Conservation (phyloP, 345 rosid genomes). For the Gynandropsis gynandra region DNA sequence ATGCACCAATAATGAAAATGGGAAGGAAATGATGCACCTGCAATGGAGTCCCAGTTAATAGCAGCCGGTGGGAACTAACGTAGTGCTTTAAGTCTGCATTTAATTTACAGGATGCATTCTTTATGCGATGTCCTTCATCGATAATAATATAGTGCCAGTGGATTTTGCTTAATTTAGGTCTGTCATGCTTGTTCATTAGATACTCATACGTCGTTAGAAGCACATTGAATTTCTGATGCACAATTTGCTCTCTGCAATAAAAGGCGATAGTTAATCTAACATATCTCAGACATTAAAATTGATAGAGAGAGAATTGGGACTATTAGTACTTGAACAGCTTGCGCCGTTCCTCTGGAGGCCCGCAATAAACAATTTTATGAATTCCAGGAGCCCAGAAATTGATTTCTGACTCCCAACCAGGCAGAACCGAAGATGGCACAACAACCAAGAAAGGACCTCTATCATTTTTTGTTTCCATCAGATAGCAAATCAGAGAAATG, state of each 20-base stretch:
- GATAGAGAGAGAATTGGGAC: constrained; percentile 13
- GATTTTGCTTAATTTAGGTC: constrained; percentile 80
- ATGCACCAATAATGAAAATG: constrained; percentile 1
- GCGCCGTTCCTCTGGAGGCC: constrained; percentile 91
- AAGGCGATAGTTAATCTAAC: constrained; percentile 16
- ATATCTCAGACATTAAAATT: constrained; percentile 5
- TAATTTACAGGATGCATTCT: constrained; percentile 96
- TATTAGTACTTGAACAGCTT: constrained; percentile 63
- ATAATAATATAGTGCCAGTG: constrained; percentile 91
- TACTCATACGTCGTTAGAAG: constrained; percentile 89
- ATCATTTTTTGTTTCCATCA: constrained; percentile 87
- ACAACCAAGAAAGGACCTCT: constrained; percentile 92
- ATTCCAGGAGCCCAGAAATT: constrained; percentile 80
- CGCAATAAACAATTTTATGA: constrained; percentile 67
- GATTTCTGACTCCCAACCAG: constrained; percentile 86
- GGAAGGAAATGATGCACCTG: constrained; percentile 41
- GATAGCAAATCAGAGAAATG: constrained; percentile 71
- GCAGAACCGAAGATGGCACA: constrained; percentile 86
- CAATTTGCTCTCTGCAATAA: constrained; percentile 76
- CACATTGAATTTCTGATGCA: constrained; percentile 81
- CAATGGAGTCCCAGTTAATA: constrained; percentile 84
- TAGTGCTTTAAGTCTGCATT: constrained; percentile 92
- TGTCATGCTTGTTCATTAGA: constrained; percentile 94
- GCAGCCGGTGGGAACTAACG: constrained; percentile 73
- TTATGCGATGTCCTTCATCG: constrained; percentile 96